Base-by-base conservation (phyloP, 1,284 basidiomycete genomes). In the Apiotrichum domesticum region DNA sequence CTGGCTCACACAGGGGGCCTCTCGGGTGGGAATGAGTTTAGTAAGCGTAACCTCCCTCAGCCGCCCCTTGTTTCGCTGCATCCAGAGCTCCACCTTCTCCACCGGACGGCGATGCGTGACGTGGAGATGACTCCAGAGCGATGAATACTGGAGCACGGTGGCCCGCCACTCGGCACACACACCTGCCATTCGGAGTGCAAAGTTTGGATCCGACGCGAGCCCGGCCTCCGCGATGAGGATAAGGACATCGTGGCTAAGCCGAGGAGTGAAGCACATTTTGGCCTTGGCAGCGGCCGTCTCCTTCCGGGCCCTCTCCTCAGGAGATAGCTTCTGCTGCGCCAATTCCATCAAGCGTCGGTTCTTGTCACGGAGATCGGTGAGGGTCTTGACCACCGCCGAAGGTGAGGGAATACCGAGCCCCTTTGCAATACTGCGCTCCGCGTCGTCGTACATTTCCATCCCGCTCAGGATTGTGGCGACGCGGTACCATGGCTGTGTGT, bases 121-220 rank as follows among this genome's bases (percentile, higher is more conserved):
- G 0, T 61, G 59, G 4, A 74, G 35, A 0, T 46, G 59, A 15
- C 41, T 43, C 71, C 71, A 74, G 1, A 70, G 46, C 11, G 55
- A 51, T 1, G 46, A 39, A 21, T 64, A 62, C 14, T 41, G 35
- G 13, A 63, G 33, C 32, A 70, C 40, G 4, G 58, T 55, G 1
- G 40, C 37, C 33, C 71, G 62, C 72, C 72, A 74, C 8, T 51
- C 32, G 49, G 34, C 14, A 46, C 70, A 69, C 21, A 70, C 69
- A 5, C 61, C 62, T 2, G 61, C 58, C 66, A 74, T 69, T 42
- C 63, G 57, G n/a, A 65, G 35, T 1, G 50, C 53, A 29, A 68
- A 57, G 9, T 56, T 49, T 1, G 64, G 60, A 40, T 72, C 55
- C 6, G 53, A 39, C 3, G 45, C 55, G 50, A 62, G 43, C 0